A percentile compares a stretch with the other conserved stretches of the same genome.
phyloP scores from a whole-genome alignment of 306 rosid genomes.

The Cucumis melo region DNA sequence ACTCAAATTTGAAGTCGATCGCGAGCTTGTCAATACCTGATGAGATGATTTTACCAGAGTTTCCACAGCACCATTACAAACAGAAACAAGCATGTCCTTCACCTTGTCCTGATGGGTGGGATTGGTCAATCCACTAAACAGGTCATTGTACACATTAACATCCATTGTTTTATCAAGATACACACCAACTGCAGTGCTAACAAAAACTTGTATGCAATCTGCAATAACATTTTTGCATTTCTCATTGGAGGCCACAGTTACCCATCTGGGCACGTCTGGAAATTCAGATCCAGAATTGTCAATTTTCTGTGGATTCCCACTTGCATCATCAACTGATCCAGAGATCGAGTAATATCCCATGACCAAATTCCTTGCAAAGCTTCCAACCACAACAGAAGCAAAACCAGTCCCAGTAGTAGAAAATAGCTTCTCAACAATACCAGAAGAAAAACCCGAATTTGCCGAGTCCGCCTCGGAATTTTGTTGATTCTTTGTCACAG shows the following conservation, averaged over 20 bases:
- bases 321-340: slow-evolving; percentile 4
- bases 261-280: slow-evolving; percentile 39
- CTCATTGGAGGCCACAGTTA: slow-evolving; percentile 35
- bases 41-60: slow-evolving; percentile 75
- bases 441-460: slow-evolving; percentile 25
- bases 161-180: slow-evolving; percentile 80
- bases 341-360: slow-evolving; percentile 32
- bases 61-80: slow-evolving; percentile 82
- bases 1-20: slow-evolving; percentile 11
- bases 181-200: slow-evolving; percentile 71
- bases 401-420: slow-evolving; percentile 79
- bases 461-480: slow-evolving; percentile 6
- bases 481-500: slow-evolving; percentile 10
- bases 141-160: slow-evolving; percentile 49
- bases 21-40: slow-evolving; percentile 40
- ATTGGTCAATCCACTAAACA: slow-evolving; percentile 72
- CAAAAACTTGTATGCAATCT: slow-evolving; percentile 50
- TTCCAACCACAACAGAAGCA: slow-evolving; percentile 76
- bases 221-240: slow-evolving; percentile 40
- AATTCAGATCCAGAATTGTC: slow-evolving; percentile 6
- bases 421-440: slow-evolving; percentile 38
- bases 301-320: neutral
- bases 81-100: slow-evolving; percentile 47
- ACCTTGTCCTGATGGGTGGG: slow-evolving; percentile 51
- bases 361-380: slow-evolving; percentile 80